These are phyloP conservation scores for Parathielavia hyrcaniae DNA, from an alignment of 495 filamentous ascomycete genomes.

Conservation along the genomic window DNA sequence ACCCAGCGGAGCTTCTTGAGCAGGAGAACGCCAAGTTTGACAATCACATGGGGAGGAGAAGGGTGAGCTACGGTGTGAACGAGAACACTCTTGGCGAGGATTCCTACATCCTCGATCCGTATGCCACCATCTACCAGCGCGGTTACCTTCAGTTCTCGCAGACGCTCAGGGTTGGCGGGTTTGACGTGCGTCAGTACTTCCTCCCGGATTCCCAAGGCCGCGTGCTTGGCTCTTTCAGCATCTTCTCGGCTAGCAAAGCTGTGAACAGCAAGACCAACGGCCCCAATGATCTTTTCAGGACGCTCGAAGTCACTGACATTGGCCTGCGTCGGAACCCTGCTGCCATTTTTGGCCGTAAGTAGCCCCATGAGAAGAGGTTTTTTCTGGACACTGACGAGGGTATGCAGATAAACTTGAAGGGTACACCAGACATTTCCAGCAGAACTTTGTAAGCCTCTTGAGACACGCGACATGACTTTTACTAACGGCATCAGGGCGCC, in stretches of 20 bases:
- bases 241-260: conserved; percentile 51
- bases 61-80: conserved; percentile 4
- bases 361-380: too few relatives aligned
- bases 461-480: neutral
- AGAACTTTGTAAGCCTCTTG: conserved; percentile 57
- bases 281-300: conserved; percentile 56
- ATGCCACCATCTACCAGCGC: conserved; percentile 11
- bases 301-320: conserved; percentile 54
- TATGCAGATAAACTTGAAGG: conserved; percentile 38
- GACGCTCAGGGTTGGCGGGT: conserved; percentile 21
- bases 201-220: conserved; percentile 26
- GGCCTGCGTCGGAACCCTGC: conserved; percentile 52
- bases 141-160: conserved; percentile 5
- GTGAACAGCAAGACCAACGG: conserved; percentile 50
- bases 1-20: conserved; percentile 20
- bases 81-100: neutral
- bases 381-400: neutral
- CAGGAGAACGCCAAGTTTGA: conserved; percentile 15
- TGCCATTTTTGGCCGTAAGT: conserved; percentile 27
- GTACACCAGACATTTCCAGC: conserved; percentile 60
- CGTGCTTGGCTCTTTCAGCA: conserved; percentile 52
- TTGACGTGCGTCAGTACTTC: conserved; percentile 31
- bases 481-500: conserved; percentile 54
- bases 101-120: neutral
- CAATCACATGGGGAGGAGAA: neutral